Base-by-base conservation (phyloP, 768 basidiomycete species). In the Galerina sulciceps region DNA sequence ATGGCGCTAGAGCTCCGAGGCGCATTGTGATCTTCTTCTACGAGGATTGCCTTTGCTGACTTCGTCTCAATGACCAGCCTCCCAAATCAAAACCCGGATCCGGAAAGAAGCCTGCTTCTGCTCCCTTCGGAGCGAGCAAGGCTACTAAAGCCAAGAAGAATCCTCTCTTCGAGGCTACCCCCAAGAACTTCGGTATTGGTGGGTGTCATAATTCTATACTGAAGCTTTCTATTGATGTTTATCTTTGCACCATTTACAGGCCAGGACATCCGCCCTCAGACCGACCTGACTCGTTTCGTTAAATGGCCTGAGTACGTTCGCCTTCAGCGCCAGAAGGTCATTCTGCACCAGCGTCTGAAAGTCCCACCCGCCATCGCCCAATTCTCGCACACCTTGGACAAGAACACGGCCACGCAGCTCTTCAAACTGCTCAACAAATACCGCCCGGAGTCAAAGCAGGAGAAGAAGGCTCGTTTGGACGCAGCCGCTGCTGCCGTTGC, bases 251-350 rank as follows among this genome's bases (percentile, higher is more conserved):
- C 34, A 1, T 36, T 9, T 65, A n/a, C 59, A 96, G 96, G 96
- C 71, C 94, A 96, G 80, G 93, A 96, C 77, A 85, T 98, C 68
- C 92, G 90, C 68, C 96, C 90, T 70, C 85, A 84, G 74, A 85
- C 85, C 55, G 96, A 99, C 78, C 78, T 98, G 65, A 96, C 93
- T 58, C 93, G 96, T 74, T 98, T 98, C 81, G 93, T 98, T 80
- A 98, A 97, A 77, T 99, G 96, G 96, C 96, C 96, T 67, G 94
- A 96, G 81, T 99, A 99, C 72, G 87, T 99, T 67, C 93, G 95
- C 71, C 90, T 99, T 45, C 96, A 99, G 73, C 89, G 96, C 73
- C 95, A 98, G 79, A 98, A 98, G 82, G 94, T 98, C 70, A 96
- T 99, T 79, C 89, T 99, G 60, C 81, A 92, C 85, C 94, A 98